Conservation (phyloP, 2,329 filamentous ascomycete genomes). For the Penicillium sp. region DNA sequence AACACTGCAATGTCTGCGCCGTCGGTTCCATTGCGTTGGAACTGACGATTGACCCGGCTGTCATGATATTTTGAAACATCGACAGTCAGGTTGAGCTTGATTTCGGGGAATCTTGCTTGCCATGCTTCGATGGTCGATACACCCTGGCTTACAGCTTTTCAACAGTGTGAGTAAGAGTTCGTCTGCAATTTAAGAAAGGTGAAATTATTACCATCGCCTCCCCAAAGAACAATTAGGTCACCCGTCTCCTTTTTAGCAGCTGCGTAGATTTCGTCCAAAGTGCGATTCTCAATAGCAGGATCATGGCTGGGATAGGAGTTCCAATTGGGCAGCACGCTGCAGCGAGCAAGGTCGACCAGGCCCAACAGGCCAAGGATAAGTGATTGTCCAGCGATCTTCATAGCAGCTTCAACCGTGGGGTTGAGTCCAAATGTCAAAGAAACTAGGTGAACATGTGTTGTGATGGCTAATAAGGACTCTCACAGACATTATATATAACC, state of each 20-base stretch:
- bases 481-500: no score
- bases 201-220: conserved; percentile 24
- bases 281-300: conserved; percentile 44
- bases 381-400: neutral
- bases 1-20: conserved; percentile 51
- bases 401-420: neutral
- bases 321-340: neutral
- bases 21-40: conserved; percentile 38
- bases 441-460: neutral
- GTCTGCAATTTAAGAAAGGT: neutral
- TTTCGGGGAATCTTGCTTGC: conserved; percentile 46
- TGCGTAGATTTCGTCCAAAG: conserved; percentile 52
- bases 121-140: conserved; percentile 34
- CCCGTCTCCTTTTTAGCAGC: conserved; percentile 49
- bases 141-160: neutral
- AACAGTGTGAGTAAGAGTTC: neutral
- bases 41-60: conserved; percentile 47
- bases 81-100: conserved; percentile 55
- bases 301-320: conserved; percentile 9
- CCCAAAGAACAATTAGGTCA: conserved; percentile 16
- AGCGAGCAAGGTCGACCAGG: neutral
- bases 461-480: neutral
- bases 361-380: neutral
- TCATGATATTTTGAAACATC: conserved; percentile 59
- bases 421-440: neutral